Percentiles rank a stretch among this genome's conserved stretches.
These are phyloP conservation scores for Fusarium sarcochroum DNA, from an alignment of 2,329 filamentous ascomycete genomes.

Conservation along the genomic window DNA sequence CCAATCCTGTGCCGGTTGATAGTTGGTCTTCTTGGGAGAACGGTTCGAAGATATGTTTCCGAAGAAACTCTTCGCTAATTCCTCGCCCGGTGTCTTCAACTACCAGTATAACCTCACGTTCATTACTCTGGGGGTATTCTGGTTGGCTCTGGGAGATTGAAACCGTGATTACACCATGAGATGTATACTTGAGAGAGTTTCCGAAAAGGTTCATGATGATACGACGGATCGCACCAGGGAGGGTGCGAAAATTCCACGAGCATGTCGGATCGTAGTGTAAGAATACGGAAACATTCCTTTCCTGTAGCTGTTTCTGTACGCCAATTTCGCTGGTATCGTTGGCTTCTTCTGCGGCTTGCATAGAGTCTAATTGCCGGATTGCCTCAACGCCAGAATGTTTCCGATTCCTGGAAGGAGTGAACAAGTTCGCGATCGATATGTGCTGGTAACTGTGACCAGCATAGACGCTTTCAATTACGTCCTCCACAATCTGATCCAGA, in stretches of 20 bases:
- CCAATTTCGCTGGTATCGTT: no score
- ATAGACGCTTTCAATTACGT: conserved; percentile 62
- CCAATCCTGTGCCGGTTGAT: conserved; percentile 72
- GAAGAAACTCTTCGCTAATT: conserved; percentile 73
- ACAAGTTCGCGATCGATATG: conserved; percentile 32
- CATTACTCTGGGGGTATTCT: neutral
- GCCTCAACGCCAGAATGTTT: conserved; percentile 24
- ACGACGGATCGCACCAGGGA: conserved; percentile 64
- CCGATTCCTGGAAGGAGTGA: neutral
- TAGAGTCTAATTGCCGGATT: conserved; percentile 29
- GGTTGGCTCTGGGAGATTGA: conserved; percentile 37
- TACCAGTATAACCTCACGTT: conserved; percentile 53
- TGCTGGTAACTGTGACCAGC: conserved; percentile 58
- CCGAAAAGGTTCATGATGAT: conserved; percentile 75
- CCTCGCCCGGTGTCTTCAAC: conserved; percentile 76
- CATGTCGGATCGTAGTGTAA: no score
- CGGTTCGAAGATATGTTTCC: conserved; percentile 71
- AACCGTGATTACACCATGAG: conserved; percentile 49
- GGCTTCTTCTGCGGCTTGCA: no score
- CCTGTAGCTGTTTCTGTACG: no score
- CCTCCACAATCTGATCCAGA: conserved; percentile 58
- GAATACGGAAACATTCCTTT: no score
- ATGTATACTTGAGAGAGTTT: conserved; percentile 74
- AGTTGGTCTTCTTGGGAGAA: conserved; percentile 75
- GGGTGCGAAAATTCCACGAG: conserved; percentile 66